Base-by-base conservation (phyloP, 2,329 filamentous ascomycete genomes). In the Ophiostoma quercus region DNA sequence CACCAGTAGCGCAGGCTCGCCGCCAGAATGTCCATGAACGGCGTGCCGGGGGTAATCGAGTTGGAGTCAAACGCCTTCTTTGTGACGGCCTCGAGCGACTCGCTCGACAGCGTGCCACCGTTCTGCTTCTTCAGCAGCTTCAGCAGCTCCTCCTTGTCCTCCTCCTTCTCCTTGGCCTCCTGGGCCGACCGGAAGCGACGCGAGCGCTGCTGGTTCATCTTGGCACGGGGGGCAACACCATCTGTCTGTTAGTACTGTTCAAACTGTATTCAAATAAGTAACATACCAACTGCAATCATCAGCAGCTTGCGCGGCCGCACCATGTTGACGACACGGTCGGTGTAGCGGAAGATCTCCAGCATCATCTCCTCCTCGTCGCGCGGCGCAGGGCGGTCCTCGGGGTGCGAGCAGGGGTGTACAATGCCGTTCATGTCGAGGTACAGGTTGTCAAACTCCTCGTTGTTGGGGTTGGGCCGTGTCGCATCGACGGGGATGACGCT, bases 351-450 rank as follows among this genome's bases (percentile, higher is more conserved):
- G 72, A 99, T 89, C 77, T 96, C 96, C 75, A 97, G 79, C 95
- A 99, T 99, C 95, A 99, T 99, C 81, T 98, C 95, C 79, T 96
- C 92, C 82, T 99, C 95, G 72, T 95, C 94, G 76, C 90, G 91
- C 12, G 95, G 95, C 3, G 95, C 88, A 1, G 95, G 93, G 73
- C 88, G 88, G 77, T 98, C 94, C 79, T 99, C 95, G 0, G 95
- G 95, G 81, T 99, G 95, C 66, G 94, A 97, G 82, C 95, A 99
- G 41, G 96, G 96, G 83, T 99, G 95, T 51, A 99, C 95, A 74
- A 99, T 99, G 78, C 95, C 96, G 80, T 99, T 99, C 94, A 99
- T 98, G 77, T 99, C 95, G 73, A 99, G 87, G 77, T 99, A 99
- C 6, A 99, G 84, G 77, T 99, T 99, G 81, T 99, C 94, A 77